phyloP scores from a whole-genome alignment of 495 filamentous ascomycete genomes.

The Aspergillus olivimuriae region DNA sequence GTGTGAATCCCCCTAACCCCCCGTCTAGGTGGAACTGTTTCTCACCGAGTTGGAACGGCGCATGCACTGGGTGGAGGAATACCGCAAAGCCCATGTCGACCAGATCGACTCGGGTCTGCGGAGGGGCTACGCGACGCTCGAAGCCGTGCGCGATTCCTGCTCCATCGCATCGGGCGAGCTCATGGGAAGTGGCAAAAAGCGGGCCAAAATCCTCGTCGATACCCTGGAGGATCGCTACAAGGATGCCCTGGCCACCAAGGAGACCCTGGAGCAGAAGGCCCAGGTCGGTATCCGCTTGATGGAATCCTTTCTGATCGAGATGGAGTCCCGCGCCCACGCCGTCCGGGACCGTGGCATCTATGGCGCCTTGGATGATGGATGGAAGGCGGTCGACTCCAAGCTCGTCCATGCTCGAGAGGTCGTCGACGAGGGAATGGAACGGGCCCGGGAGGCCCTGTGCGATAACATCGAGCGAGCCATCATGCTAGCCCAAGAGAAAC shows the following conservation, averaged over 20 bases:
- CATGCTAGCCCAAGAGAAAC: constrained; percentile 67
- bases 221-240: constrained; percentile 89
- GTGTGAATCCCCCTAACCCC: constrained; percentile 11
- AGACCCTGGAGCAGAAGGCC: constrained; percentile 85
- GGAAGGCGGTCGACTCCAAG: constrained; percentile 66
- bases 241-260: constrained; percentile 77
- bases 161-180: constrained; percentile 86
- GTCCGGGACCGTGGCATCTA: constrained; percentile 57
- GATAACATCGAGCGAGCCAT: constrained; percentile 80
- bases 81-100: constrained; percentile 72
- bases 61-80: constrained; percentile 82
- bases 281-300: constrained; percentile 80
- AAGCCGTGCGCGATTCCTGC: constrained; percentile 82
- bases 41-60: constrained; percentile 80
- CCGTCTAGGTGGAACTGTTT: constrained; percentile 73
- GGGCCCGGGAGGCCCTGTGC: constrained; percentile 65
- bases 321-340: constrained; percentile 75
- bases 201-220: constrained; percentile 85
- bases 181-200: constrained; percentile 76
- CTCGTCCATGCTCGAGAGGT: constrained; percentile 70
- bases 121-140: constrained; percentile 74
- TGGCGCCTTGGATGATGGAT: constrained; percentile 58
- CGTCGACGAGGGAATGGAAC: constrained; percentile 78
- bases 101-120: constrained; percentile 76
- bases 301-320: constrained; percentile 73